Percentiles rank a stretch among this genome's conserved stretches.
phyloP scores from a whole-genome alignment of 192 early-diverging fungal genomes.

The Gigaspora rosea region DNA sequence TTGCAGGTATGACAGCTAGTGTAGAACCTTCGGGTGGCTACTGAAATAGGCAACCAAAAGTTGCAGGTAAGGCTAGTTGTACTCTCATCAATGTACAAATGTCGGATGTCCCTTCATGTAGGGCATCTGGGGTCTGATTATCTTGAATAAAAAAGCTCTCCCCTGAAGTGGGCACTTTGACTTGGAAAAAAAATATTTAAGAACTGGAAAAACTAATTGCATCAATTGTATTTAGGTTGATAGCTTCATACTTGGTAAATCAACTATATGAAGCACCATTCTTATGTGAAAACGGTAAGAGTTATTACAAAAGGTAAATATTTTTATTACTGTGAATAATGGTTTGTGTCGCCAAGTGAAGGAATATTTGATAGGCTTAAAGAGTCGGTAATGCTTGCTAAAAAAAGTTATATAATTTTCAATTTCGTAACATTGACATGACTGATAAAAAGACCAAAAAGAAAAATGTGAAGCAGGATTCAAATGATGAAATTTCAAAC shows the following conservation, averaged over 20 bases:
- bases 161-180: too few species aligned
- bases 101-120: too few species aligned
- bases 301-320: slow-evolving; percentile 1
- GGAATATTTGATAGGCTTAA: background rate
- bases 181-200: too few species aligned
- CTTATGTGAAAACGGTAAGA: background rate
- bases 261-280: background rate
- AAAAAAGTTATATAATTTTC: background rate
- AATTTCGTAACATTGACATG: slow-evolving; percentile 1
- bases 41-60: too few species aligned
- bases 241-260: slow-evolving; percentile 17
- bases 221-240: slow-evolving; percentile 16
- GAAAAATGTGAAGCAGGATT: background rate
- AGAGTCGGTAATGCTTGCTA: slow-evolving; percentile 12
- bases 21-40: too few species aligned
- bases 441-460: background rate
- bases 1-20: too few species aligned
- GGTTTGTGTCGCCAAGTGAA: slow-evolving; percentile 10
- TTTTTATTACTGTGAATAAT: slow-evolving; percentile 16
- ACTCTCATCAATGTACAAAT: too few species aligned
- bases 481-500: slow-evolving; percentile 2
- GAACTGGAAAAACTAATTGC: slow-evolving; percentile 24
- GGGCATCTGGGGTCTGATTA: too few species aligned
- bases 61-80: too few species aligned
- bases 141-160: too few species aligned